These are phyloP conservation scores for Liquidambar formosana DNA, from an alignment of 164 flowering plant species.

Conservation along the genomic window DNA sequence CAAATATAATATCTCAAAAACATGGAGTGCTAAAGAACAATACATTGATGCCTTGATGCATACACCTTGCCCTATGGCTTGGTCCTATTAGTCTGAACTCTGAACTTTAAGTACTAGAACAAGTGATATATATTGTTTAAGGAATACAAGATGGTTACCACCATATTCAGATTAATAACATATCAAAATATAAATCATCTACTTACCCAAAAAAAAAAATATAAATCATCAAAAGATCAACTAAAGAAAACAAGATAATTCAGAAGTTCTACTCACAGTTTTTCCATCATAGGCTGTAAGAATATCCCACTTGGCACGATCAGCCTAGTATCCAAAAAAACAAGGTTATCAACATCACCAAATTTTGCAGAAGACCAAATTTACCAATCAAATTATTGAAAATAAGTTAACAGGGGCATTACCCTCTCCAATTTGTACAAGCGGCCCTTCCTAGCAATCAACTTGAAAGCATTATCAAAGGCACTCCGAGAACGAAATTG, in stretches of 20 bases:
- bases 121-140: background rate
- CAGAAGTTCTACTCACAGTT: constrained; percentile 46
- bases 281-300: constrained; percentile 56
- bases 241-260: background rate
- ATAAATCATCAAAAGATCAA: background rate
- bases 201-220: background rate
- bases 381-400: no score
- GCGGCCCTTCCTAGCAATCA: constrained; percentile 32
- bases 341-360: background rate
- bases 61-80: background rate
- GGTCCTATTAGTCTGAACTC: background rate
- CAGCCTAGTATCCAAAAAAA: constrained; percentile 34
- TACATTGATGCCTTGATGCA: background rate
- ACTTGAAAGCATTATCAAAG: constrained; percentile 29
- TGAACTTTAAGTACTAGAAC: background rate
- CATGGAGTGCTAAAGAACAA: background rate
- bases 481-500: constrained; percentile 38
- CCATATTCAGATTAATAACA: background rate
- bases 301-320: constrained; percentile 53
- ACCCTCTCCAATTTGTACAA: constrained; percentile 54
- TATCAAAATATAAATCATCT: background rate
- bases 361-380: background rate
- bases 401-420: constrained; percentile 3
- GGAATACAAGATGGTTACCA: background rate
- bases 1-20: background rate